Evolutionary conservation across 2,329 filamentous ascomycete genomes (phyloP).

Genomic region (Fusarium buharicum): DNA sequence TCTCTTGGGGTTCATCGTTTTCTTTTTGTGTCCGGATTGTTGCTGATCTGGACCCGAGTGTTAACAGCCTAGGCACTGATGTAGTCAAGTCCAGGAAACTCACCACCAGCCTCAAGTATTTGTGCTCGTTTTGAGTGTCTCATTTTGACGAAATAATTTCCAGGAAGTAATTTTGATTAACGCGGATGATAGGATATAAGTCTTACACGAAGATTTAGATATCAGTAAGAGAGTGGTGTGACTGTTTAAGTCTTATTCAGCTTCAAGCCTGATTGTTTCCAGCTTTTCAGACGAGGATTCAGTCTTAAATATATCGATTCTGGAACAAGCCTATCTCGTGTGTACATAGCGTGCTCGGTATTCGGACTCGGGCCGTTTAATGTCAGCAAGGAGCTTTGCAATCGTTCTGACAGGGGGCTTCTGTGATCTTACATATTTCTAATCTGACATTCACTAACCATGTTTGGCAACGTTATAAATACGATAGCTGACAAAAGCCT

Average conservation of each 20-base stretch:
- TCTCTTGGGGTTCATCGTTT: conserved; percentile 8
- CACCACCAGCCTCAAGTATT: conserved; percentile 9
- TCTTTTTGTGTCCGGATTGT: conserved; percentile 11
- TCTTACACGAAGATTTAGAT: no score
- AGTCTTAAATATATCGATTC: background rate
- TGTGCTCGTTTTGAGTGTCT: conserved; percentile 24
- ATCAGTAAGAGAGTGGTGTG: background rate
- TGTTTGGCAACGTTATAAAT: conserved; percentile 16
- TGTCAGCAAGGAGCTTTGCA: conserved; percentile 24
- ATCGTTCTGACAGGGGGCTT: conserved; percentile 3
- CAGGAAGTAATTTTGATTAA: no score
- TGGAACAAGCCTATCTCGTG: background rate
- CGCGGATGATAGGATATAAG: no score
- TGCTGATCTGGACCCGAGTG: background rate
- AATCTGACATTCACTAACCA: conserved; percentile 15
- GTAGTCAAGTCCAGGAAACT: background rate
- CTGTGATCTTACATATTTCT: conserved; percentile 18
- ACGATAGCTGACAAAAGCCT: conserved; percentile 21
- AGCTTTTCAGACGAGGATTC: background rate
- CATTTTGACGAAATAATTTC: conserved; percentile 3
- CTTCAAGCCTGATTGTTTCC: background rate
- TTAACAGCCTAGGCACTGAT: background rate
- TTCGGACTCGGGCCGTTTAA: conserved; percentile 14
- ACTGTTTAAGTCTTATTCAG: background rate
- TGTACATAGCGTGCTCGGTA: conserved; percentile 16